Evolutionary conservation across 495 filamentous ascomycete species (phyloP).

Genomic region (Podospora fimiseda): DNA sequence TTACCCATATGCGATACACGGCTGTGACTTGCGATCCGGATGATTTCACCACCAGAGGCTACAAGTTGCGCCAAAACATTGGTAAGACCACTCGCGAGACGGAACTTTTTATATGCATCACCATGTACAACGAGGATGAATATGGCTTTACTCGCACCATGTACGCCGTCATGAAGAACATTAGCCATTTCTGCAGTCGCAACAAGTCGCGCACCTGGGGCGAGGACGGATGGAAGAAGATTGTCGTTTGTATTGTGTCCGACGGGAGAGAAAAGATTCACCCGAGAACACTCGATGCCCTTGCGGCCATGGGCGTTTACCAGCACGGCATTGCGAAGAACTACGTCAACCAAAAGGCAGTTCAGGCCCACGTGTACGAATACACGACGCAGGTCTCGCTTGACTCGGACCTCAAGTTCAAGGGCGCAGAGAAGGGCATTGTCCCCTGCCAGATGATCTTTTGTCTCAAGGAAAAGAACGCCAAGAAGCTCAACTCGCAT

Average conservation of each 20-base stretch:
- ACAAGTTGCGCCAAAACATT: slow-evolving; percentile 94
- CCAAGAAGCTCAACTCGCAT: slow-evolving; percentile 97
- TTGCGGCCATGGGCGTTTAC: slow-evolving; percentile 97
- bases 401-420: slow-evolving; percentile 93
- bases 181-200: slow-evolving; percentile 89
- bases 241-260: slow-evolving; percentile 92
- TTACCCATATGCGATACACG: slow-evolving; percentile 99
- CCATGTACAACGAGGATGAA: slow-evolving; percentile 99
- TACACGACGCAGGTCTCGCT: slow-evolving; percentile 98
- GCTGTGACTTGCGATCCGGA: slow-evolving; percentile 99
- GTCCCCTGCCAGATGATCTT: slow-evolving; percentile 99
- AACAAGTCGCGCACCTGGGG: slow-evolving; percentile 94
- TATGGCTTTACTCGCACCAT: slow-evolving; percentile 94
- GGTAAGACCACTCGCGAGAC: slow-evolving; percentile 81
- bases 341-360: slow-evolving; percentile 82
- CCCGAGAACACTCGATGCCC: slow-evolving; percentile 85
- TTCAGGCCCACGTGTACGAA: slow-evolving; percentile 91
- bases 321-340: slow-evolving; percentile 99
- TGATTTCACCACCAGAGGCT: slow-evolving; percentile 80
- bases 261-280: slow-evolving; percentile 94
- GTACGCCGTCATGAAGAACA: slow-evolving; percentile 98
- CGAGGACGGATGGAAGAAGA: slow-evolving; percentile 97
- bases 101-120: slow-evolving; percentile 96
- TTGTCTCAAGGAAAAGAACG: slow-evolving; percentile 96
- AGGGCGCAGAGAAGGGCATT: slow-evolving; percentile 97